Percentiles rank a stretch among this genome's conserved stretches.
These are phyloP conservation scores for Cardamine chenopodiifolia DNA, from an alignment of 345 rosid genomes.

Conservation along the genomic window DNA sequence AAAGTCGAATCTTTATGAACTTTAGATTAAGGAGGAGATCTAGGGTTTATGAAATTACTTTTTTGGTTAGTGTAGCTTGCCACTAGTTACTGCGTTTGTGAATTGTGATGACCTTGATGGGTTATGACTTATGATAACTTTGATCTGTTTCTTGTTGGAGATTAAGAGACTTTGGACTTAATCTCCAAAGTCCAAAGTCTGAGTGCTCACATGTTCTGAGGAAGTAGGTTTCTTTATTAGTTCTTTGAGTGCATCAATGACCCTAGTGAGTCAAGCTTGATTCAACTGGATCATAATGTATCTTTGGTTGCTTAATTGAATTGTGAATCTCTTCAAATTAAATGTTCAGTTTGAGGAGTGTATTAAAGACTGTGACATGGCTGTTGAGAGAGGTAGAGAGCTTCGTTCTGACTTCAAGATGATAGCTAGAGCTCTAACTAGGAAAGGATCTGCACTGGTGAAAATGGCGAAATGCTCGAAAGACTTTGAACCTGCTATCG, in stretches of 20 bases:
- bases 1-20: neutral
- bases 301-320: neutral
- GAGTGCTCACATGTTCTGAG: neutral
- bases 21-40: neutral
- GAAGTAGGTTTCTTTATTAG: neutral
- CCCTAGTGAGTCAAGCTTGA: too few relatives aligned
- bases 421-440: constrained; percentile 91
- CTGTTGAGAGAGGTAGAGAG: constrained; percentile 97
- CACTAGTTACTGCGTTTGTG: neutral
- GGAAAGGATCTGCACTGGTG: constrained; percentile 86
- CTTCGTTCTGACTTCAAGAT: constrained; percentile 94
- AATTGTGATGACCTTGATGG: neutral
- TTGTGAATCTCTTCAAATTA: neutral
- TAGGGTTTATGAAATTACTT: neutral
- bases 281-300: neutral
- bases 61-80: neutral
- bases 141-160: neutral
- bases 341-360: constrained; percentile 71
- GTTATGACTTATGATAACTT: neutral
- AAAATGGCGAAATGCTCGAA: constrained; percentile 75
- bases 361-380: constrained; percentile 88
- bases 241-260: neutral
- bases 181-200: too few relatives aligned
- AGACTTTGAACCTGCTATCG: constrained; percentile 82
- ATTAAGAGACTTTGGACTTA: neutral